phyloP scores from a whole-genome alignment of 345 rosid genomes.

The Streptanthus diversifolius region DNA sequence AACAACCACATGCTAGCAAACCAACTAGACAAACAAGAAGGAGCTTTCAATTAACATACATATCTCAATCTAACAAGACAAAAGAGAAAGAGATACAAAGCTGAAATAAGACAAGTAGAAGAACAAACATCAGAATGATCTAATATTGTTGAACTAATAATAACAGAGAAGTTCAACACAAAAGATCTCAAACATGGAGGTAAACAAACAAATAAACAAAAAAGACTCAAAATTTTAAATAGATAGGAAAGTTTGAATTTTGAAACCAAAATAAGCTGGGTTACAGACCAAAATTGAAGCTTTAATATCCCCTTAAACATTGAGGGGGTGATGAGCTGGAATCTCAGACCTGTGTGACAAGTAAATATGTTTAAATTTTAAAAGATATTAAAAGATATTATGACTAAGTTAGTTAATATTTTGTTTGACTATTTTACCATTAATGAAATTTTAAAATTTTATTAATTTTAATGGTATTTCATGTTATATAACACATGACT shows the following conservation, averaged over 20 bases:
- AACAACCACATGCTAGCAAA: neutral
- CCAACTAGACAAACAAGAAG: neutral
- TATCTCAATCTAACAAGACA: neutral
- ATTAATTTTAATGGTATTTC: too few species aligned
- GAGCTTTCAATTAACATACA: neutral
- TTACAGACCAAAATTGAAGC: neutral
- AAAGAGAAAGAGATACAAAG: neutral
- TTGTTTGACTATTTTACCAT: too few species aligned
- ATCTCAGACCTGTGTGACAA: too few species aligned
- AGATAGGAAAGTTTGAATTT: neutral
- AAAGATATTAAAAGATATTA: too few species aligned
- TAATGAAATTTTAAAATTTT: too few species aligned
- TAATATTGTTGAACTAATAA: neutral
- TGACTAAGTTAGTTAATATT: too few species aligned
- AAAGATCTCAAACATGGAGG: constrained; percentile 3
- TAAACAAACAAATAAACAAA: neutral
- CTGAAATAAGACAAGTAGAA: neutral
- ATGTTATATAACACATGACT: too few species aligned
- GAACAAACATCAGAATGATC: neutral
- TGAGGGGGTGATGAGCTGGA: too few species aligned
- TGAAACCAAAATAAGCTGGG: neutral
- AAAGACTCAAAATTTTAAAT: neutral
- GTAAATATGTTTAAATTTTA: too few species aligned
- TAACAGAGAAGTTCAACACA: neutral
- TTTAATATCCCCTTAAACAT: too few species aligned